Conservation (phyloP, 108 stramenopile species). For the Cyclotella kingstonii region DNA sequence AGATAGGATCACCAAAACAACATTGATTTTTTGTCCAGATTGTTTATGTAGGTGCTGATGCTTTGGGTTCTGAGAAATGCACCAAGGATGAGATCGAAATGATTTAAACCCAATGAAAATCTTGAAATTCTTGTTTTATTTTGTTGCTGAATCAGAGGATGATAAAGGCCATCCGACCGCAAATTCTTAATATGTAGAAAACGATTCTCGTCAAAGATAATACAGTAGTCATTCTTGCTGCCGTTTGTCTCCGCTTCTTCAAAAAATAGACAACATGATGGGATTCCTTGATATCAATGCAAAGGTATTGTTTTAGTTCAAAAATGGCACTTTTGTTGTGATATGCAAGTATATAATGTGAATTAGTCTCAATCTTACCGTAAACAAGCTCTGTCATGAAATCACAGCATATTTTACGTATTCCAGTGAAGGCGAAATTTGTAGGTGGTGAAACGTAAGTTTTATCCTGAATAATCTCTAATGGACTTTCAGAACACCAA, state of each 20-base stretch:
- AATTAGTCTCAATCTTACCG: slow-evolving; percentile 15
- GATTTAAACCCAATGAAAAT: slow-evolving; percentile 57
- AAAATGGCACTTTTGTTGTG: neutral
- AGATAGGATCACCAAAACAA: slow-evolving; percentile 52
- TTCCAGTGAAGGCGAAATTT: slow-evolving; percentile 18
- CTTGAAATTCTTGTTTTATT: neutral
- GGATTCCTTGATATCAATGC: slow-evolving; percentile 23
- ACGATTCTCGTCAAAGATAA: slow-evolving; percentile 83
- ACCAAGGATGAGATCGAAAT: slow-evolving; percentile 76
- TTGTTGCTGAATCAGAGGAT: slow-evolving; percentile 38
- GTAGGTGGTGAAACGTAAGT: neutral
- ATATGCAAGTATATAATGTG: neutral
- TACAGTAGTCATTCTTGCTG: slow-evolving; percentile 46
- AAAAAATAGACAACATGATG: slow-evolving; percentile 79
- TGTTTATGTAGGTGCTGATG: slow-evolving; percentile 70
- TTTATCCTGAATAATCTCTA: slow-evolving; percentile 9
- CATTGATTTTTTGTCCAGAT: slow-evolving; percentile 62
- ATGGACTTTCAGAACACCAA: slow-evolving; percentile 71
- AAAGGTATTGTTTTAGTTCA: neutral
- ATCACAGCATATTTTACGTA: slow-evolving; percentile 25
- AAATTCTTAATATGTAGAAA: slow-evolving; percentile 70
- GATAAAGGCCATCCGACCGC: slow-evolving; percentile 37
- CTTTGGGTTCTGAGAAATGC: slow-evolving; percentile 80
- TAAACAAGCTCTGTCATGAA: slow-evolving; percentile 69
- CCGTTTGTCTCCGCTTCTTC: slow-evolving; percentile 50